Conservation (phyloP, 2,329 filamentous ascomycete genomes). For the Alternaria atra region DNA sequence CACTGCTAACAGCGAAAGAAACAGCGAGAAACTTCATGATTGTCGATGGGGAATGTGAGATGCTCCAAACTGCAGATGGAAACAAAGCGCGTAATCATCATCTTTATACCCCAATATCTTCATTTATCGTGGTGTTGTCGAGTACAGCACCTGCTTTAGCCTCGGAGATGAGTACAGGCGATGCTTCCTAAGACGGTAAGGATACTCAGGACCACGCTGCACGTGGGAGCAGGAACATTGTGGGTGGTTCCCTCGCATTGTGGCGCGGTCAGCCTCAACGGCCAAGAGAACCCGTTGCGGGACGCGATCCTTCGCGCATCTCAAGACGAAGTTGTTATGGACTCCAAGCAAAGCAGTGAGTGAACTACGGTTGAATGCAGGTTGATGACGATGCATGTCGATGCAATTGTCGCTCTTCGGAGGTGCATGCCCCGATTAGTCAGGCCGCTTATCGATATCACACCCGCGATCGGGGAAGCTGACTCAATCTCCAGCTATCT, state of each 20-base stretch:
- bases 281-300: constrained; percentile 4
- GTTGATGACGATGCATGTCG: not conserved
- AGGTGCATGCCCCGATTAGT: constrained; percentile 16
- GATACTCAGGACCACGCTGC: constrained; percentile 5
- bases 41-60: not conserved
- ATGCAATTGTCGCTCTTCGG: not conserved
- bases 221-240: constrained; percentile 13
- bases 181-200: constrained; percentile 33
- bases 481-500: constrained; percentile 17
- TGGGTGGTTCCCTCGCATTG: constrained; percentile 7
- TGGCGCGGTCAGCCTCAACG: constrained; percentile 3
- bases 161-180: constrained; percentile 36
- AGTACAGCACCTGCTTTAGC: constrained; percentile 8
- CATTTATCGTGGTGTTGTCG: not conserved
- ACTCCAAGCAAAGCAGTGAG: not conserved
- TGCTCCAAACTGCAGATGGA: not conserved
- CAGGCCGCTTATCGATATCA: constrained; percentile 15
- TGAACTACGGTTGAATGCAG: not conserved
- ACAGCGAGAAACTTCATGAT: constrained; percentile 34
- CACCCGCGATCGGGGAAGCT: constrained; percentile 8
- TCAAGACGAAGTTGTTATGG: not conserved
- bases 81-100: not conserved
- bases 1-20: constrained; percentile 19
- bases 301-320: constrained; percentile 7
- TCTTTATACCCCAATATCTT: constrained; percentile 10